Evolutionary conservation across 2,329 filamentous ascomycete species (phyloP).

Genomic region (Apiospora sp.): DNA sequence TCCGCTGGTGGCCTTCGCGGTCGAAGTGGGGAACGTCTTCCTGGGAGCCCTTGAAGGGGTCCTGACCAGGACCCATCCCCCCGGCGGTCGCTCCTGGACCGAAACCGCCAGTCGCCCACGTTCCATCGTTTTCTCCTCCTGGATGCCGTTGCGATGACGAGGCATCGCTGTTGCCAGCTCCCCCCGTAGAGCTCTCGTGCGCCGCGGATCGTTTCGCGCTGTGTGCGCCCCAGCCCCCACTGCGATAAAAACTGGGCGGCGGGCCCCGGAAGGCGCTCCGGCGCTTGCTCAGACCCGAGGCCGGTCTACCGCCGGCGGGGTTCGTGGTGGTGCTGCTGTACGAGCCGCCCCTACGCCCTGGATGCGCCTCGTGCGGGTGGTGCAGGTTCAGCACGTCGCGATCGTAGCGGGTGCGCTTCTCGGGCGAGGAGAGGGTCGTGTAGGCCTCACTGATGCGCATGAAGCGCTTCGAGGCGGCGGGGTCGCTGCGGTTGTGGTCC

Average conservation of each 20-base stretch:
- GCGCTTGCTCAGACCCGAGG: conserved; percentile 81
- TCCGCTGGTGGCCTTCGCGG: conserved; percentile 73
- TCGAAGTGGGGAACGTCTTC: conserved; percentile 82
- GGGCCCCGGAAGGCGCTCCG: conserved; percentile 82
- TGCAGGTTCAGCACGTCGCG: conserved; percentile 63
- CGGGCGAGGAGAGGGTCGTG: conserved; percentile 73
- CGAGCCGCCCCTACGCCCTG: conserved; percentile 49
- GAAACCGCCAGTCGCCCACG: conserved; percentile 3
- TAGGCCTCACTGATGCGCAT: conserved; percentile 87
- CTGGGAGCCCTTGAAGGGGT: conserved; percentile 50
- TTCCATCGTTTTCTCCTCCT: conserved; percentile 30
- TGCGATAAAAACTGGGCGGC: conserved; percentile 87
- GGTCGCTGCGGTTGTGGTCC: conserved; percentile 84
- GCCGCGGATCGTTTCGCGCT: conserved; percentile 64
- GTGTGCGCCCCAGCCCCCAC: conserved; percentile 78
- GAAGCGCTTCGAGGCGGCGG: conserved; percentile 77
- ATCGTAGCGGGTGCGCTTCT: conserved; percentile 84
- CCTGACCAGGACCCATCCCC: conserved; percentile 69
- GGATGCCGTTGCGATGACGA: conserved; percentile 27
- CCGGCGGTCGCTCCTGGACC: conserved; percentile 36
- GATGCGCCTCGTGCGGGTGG: conserved; percentile 34
- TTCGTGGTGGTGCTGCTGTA: conserved; percentile 64
- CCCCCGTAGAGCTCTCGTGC: conserved; percentile 50
- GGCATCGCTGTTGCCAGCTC: conserved; percentile 29
- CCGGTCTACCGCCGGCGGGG: conserved; percentile 77